A percentile compares a stretch with the other conserved stretches of the same genome.
Evolutionary conservation across 1,284 basidiomycete species (phyloP).

Genomic region (Boletus mariae): DNA sequence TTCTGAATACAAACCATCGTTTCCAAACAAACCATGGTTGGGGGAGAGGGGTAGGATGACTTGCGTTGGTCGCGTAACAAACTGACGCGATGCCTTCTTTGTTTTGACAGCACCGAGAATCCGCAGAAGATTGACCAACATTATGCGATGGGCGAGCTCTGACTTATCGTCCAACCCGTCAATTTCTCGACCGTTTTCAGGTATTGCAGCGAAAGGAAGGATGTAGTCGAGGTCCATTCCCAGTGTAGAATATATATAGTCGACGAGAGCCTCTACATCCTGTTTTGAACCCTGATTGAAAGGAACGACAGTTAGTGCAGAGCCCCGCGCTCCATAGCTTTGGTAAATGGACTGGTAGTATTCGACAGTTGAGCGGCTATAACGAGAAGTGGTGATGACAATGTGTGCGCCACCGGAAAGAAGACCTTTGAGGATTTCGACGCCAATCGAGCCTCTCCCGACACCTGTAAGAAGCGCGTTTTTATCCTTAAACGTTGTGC

Average conservation of each 20-base stretch:
- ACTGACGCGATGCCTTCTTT: slow-evolving; percentile 95
- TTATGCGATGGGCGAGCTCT: slow-evolving; percentile 96
- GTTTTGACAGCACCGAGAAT: slow-evolving; percentile 95
- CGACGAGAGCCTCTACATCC: slow-evolving; percentile 94
- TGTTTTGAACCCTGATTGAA: slow-evolving; percentile 99
- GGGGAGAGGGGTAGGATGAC: slow-evolving; percentile 96
- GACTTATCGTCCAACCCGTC: slow-evolving; percentile 96
- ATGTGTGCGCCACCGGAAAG: slow-evolving; percentile 95
- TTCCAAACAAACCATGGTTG: slow-evolving; percentile 97
- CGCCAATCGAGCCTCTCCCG: slow-evolving; percentile 95
- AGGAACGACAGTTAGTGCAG: slow-evolving; percentile 93
- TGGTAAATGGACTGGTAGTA: slow-evolving; percentile 99
- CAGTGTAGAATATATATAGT: slow-evolving; percentile 95
- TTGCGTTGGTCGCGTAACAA: slow-evolving; percentile 96
- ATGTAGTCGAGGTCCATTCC: slow-evolving; percentile 97
- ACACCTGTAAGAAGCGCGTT: slow-evolving; percentile 97
- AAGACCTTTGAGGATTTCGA: slow-evolving; percentile 95
- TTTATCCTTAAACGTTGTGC: slow-evolving; percentile 98
- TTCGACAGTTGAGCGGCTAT: slow-evolving; percentile 91
- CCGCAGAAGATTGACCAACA: slow-evolving; percentile 92
- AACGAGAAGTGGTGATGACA: slow-evolving; percentile 95
- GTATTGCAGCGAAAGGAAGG: slow-evolving; percentile 96
- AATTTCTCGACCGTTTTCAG: slow-evolving; percentile 98
- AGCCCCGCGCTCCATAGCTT: slow-evolving; percentile 90
- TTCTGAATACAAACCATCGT: slow-evolving; percentile 97